phyloP scores from a whole-genome alignment of 140 eudicot genomes.

The Cichorium intybus region DNA sequence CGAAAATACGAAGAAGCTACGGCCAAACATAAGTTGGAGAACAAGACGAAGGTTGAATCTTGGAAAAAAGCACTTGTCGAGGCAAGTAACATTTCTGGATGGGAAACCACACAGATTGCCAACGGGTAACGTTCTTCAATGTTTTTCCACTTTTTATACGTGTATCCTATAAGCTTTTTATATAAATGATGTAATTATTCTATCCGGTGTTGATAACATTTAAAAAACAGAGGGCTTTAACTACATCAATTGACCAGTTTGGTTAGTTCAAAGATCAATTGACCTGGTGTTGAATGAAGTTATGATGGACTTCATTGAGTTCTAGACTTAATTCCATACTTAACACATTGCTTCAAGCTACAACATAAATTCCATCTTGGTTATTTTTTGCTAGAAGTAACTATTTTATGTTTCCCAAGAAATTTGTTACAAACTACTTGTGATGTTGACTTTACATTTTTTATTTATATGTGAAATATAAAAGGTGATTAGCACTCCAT shows the following conservation, averaged over 20 bases:
- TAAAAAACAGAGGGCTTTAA: neutral
- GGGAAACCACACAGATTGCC: neutral
- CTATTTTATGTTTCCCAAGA: neutral
- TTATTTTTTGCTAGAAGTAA: neutral
- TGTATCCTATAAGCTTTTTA: neutral
- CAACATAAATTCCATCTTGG: no score
- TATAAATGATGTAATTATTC: neutral
- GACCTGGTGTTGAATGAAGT: neutral
- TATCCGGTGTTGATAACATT: neutral
- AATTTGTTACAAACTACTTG: neutral
- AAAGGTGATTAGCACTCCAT: neutral
- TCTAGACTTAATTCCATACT: neutral
- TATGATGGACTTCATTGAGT: neutral
- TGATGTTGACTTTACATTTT: neutral
- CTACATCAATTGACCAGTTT: neutral
- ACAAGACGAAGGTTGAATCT: neutral
- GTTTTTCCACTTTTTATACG: neutral
- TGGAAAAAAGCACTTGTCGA: slow-evolving; percentile 17
- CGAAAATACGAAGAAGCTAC: neutral
- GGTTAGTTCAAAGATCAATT: neutral
- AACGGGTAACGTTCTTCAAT: neutral
- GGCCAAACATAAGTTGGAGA: neutral
- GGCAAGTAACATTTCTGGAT: slow-evolving; percentile 15
- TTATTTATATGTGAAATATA: neutral
- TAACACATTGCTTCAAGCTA: no score